Percentiles rank a stretch among this genome's conserved stretches.
These are phyloP conservation scores for Xylariaceae sp. DNA, from an alignment of 2,329 filamentous ascomycete genomes.

Conservation along the genomic window DNA sequence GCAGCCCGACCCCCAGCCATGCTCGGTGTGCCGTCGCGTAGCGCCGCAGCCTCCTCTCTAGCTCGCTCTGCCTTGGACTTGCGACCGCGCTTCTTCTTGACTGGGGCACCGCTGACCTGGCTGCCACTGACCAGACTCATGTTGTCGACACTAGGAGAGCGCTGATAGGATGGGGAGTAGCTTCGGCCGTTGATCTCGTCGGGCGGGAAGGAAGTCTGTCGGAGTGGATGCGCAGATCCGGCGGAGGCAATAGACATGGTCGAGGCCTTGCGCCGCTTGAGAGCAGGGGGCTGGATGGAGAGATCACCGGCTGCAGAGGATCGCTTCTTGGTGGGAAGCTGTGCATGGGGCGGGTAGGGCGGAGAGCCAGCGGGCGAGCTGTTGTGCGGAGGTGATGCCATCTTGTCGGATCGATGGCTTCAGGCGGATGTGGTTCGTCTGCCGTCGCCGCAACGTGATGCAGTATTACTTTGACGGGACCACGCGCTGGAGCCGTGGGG, in stretches of 20 bases:
- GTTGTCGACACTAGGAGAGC: slow-evolving; percentile 65
- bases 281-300: slow-evolving; percentile 43
- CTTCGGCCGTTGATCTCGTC: slow-evolving; percentile 42
- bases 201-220: slow-evolving; percentile 78
- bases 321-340: slow-evolving; percentile 62
- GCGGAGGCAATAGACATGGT: slow-evolving; percentile 54
- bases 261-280: slow-evolving; percentile 71
- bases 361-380: slow-evolving; percentile 55
- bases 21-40: slow-evolving; percentile 38
- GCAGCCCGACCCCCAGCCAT: slow-evolving; percentile 44
- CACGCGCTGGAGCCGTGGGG: too few species aligned
- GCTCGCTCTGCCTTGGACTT: slow-evolving; percentile 58
- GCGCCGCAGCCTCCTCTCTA: slow-evolving; percentile 45
- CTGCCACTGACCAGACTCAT: slow-evolving; percentile 61
- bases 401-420: slow-evolving; percentile 24
- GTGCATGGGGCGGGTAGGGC: slow-evolving; percentile 49
- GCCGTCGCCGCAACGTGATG: too few species aligned
- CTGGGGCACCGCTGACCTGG: slow-evolving; percentile 46
- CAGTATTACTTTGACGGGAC: too few species aligned
- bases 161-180: slow-evolving; percentile 52
- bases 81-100: slow-evolving; percentile 60
- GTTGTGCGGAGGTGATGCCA: slow-evolving; percentile 56
- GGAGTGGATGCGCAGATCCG: slow-evolving; percentile 63
- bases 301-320: slow-evolving; percentile 55
- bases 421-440: too few species aligned